Conservation (phyloP, 441 rosid genomes). For the Cnidoscolus chayamansa region DNA sequence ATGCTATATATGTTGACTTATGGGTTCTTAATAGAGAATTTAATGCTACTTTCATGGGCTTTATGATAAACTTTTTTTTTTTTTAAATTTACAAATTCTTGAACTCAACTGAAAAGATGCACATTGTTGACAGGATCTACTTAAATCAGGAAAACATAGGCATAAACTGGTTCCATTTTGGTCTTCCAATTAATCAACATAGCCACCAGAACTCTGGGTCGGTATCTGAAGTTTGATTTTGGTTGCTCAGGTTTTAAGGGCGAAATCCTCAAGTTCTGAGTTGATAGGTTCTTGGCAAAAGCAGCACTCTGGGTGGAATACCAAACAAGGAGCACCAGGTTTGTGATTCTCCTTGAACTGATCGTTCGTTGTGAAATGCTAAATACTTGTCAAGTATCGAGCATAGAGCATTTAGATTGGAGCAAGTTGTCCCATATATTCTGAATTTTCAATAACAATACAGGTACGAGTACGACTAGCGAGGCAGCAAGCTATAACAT, state of each 20-base stretch:
- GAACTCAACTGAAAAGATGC: background rate
- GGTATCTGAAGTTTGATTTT: conserved; percentile 1
- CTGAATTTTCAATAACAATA: background rate
- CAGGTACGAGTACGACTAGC: conserved; percentile 27
- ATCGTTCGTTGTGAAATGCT: background rate
- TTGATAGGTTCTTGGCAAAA: conserved; percentile 40
- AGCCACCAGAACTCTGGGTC: background rate
- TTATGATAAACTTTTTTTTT: no score
- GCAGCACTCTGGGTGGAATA: conserved; percentile 39
- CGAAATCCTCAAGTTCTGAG: conserved; percentile 41
- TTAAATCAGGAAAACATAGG: background rate
- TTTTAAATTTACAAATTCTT: background rate
- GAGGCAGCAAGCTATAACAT: conserved; percentile 34
- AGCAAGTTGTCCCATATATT: background rate
- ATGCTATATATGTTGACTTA: no score
- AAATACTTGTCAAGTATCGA: background rate
- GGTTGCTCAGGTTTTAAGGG: conserved; percentile 44
- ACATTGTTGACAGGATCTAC: background rate
- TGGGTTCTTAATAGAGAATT: no score
- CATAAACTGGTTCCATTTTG: background rate
- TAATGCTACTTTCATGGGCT: no score
- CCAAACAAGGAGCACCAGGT: conserved; percentile 47
- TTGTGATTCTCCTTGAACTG: conserved; percentile 12
- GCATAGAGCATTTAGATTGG: background rate
- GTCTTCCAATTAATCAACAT: background rate